phyloP scores from a whole-genome alignment of 768 basidiomycete genomes.

The Kwoniella sp. region DNA sequence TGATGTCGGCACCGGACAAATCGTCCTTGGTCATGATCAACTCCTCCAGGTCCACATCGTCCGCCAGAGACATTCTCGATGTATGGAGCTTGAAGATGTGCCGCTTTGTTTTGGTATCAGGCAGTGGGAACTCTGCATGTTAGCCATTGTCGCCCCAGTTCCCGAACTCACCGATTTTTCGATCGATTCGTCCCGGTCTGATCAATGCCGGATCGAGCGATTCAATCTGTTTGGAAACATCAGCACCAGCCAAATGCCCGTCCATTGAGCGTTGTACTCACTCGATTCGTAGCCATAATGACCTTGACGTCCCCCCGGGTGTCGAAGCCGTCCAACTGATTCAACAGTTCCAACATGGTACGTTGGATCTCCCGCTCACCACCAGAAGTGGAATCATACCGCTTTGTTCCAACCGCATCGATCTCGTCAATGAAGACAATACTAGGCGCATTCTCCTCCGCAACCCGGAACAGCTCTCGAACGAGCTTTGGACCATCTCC shows the following conservation, averaged over 20 bases:
- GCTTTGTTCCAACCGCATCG: constrained; percentile 96
- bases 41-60: constrained; percentile 88
- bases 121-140: constrained; percentile 65
- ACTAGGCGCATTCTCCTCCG: constrained; percentile 96
- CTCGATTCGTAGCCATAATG: constrained; percentile 96
- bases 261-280: constrained; percentile 21
- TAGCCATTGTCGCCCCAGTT: constrained; percentile 1
- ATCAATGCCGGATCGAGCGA: constrained; percentile 96
- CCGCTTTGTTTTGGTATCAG: constrained; percentile 97
- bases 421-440: constrained; percentile 99
- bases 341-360: constrained; percentile 97
- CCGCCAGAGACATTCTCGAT: constrained; percentile 83
- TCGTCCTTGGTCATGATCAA: constrained; percentile 95
- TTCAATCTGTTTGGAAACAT: constrained; percentile 66
- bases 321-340: constrained; percentile 99
- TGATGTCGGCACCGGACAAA: constrained; percentile 95
- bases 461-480: constrained; percentile 92
- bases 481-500: constrained; percentile 99
- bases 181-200: constrained; percentile 95
- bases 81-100: constrained; percentile 96
- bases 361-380: constrained; percentile 99
- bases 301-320: constrained; percentile 99
- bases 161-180: constrained; percentile 74
- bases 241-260: not conserved
- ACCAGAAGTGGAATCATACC: constrained; percentile 98